Evolutionary conservation across 1,139 yeast species (phyloP).

Genomic region (Saccharomyces pastorianus): DNA sequence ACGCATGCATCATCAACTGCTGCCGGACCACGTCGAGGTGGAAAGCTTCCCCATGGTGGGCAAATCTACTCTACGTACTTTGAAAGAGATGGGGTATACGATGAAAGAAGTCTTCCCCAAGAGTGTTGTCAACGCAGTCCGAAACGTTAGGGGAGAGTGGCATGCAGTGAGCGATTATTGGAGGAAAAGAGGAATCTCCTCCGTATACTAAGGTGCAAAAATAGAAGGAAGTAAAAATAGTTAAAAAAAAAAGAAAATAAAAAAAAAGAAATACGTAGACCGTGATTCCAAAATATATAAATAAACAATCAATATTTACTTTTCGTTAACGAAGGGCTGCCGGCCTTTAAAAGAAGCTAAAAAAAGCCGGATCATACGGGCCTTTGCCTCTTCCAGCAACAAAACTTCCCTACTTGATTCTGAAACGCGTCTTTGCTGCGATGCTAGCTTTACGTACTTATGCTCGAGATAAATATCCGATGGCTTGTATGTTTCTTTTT

Average conservation of each 20-base stretch:
- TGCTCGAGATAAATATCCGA: not conserved
- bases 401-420: not conserved
- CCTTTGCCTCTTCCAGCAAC: not conserved
- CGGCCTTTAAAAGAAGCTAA: not conserved
- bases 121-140: conserved; percentile 45
- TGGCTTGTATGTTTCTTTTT: not conserved
- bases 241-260: too few relatives aligned
- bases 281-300: not conserved
- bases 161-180: conserved; percentile 52
- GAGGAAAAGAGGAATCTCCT: conserved; percentile 43
- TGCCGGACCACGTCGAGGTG: conserved; percentile 60
- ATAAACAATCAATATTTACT: not conserved
- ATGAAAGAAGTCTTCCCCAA: conserved; percentile 33
- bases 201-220: conserved; percentile 11
- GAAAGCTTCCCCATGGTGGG: conserved; percentile 45
- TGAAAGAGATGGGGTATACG: conserved; percentile 38
- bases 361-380: not conserved
- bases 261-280: too few relatives aligned
- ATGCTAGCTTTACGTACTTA: not conserved
- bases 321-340: not conserved
- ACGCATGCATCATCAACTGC: conserved; percentile 78
- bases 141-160: conserved; percentile 35
- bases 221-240: too few relatives aligned
- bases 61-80: conserved; percentile 25
- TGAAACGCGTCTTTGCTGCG: not conserved